These are phyloP conservation scores for Lecanicillium sp. DNA, from an alignment of 2,329 filamentous ascomycete genomes.

Conservation along the genomic window DNA sequence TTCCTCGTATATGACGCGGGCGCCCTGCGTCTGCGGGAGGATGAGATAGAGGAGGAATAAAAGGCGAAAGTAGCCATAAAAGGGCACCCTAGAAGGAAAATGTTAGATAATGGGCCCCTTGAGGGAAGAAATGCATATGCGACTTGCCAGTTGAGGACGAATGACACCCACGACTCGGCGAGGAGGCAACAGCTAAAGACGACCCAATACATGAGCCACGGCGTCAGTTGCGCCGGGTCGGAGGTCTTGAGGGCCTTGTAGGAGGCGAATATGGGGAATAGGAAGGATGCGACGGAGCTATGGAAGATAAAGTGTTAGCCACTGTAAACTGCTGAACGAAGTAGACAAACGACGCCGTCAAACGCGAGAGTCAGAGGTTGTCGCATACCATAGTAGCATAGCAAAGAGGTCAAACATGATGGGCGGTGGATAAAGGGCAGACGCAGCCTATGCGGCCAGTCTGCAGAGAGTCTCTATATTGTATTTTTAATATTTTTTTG, in stretches of 20 bases:
- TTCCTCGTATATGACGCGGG: conserved; percentile 74
- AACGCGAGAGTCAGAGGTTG: conserved; percentile 16
- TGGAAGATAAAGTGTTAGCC: background rate
- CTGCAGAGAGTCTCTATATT: too few relatives aligned
- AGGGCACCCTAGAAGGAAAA: conserved; percentile 60
- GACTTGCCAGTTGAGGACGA: conserved; percentile 71
- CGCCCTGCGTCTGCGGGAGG: conserved; percentile 94
- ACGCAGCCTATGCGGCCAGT: background rate
- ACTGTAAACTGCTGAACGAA: too few relatives aligned
- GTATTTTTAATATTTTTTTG: too few relatives aligned
- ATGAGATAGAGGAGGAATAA: conserved; percentile 88
- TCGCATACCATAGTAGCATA: conserved; percentile 67
- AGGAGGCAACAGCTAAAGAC: conserved; percentile 76
- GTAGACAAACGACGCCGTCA: conserved; percentile 1
- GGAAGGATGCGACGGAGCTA: conserved; percentile 79
- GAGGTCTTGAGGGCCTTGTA: conserved; percentile 96
- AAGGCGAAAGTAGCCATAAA: conserved; percentile 88
- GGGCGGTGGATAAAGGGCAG: conserved; percentile 8
- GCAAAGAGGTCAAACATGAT: conserved; percentile 72
- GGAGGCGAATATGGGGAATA: conserved; percentile 93
- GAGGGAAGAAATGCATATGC: background rate
- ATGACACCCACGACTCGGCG: conserved; percentile 80
- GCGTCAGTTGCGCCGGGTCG: conserved; percentile 80
- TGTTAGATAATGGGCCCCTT: background rate
- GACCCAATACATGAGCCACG: conserved; percentile 99